Evolutionary conservation across 2,329 filamentous ascomycete species (phyloP).

Genomic region (Daldinia eschscholtzii): DNA sequence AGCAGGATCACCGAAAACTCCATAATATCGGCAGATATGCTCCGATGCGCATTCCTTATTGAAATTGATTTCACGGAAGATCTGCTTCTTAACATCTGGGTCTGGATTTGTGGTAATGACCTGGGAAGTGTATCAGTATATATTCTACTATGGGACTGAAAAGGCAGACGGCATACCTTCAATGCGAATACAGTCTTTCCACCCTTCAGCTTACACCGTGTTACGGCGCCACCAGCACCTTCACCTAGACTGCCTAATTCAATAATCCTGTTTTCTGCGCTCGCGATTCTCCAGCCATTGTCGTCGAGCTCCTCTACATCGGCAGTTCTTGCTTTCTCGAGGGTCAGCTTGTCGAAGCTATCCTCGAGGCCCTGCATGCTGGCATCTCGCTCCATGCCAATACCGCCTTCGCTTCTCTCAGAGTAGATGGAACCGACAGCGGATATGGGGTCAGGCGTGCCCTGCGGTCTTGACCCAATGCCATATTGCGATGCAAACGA

Average conservation of each 20-base stretch:
- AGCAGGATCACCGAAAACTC: slow-evolving; percentile 95
- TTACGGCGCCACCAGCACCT: slow-evolving; percentile 95
- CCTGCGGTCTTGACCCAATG: slow-evolving; percentile 74
- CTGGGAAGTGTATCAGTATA: slow-evolving; percentile 60
- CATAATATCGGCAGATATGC: slow-evolving; percentile 97
- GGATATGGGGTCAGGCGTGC: slow-evolving; percentile 86
- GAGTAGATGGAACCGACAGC: slow-evolving; percentile 89
- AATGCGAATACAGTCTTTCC: slow-evolving; percentile 96
- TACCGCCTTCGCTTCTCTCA: slow-evolving; percentile 80
- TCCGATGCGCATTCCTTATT: slow-evolving; percentile 97
- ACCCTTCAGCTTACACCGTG: slow-evolving; percentile 86
- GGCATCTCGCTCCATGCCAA: slow-evolving; percentile 83
- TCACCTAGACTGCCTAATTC: slow-evolving; percentile 93
- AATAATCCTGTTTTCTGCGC: slow-evolving; percentile 86
- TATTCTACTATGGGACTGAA: slow-evolving; percentile 15
- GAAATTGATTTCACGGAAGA: slow-evolving; percentile 94
- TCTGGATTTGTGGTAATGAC: slow-evolving; percentile 99
- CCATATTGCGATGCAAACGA: slow-evolving; percentile 82
- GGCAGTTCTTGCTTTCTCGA: slow-evolving; percentile 84
- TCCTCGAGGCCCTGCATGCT: slow-evolving; percentile 82
- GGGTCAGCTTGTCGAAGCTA: slow-evolving; percentile 78
- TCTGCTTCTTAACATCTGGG: slow-evolving; percentile 98
- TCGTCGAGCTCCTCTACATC: slow-evolving; percentile 97
- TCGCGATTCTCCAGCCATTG: slow-evolving; percentile 94
- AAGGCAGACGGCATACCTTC: slow-evolving; percentile 72